phyloP scores from a whole-genome alignment of 768 basidiomycete species.

The Pulveroboletus frians region DNA sequence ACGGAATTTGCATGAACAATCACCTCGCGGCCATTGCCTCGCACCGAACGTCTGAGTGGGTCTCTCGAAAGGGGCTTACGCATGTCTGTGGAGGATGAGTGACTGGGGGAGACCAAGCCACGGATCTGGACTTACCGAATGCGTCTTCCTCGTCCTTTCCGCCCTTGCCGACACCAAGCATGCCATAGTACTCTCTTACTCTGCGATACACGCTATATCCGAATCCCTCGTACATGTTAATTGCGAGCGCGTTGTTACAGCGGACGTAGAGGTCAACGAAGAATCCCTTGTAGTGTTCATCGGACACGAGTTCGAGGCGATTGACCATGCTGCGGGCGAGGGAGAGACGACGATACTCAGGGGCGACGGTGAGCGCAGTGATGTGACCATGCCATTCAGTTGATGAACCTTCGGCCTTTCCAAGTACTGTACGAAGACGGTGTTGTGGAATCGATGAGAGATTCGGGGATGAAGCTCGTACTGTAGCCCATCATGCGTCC shows the following conservation, averaged over 20 bases:
- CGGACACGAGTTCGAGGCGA: slow-evolving; percentile 80
- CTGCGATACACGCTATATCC: slow-evolving; percentile 91
- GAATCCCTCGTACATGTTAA: slow-evolving; percentile 86
- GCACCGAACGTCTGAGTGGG: slow-evolving; percentile 54
- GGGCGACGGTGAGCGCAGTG: slow-evolving; percentile 91
- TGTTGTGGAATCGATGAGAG: slow-evolving; percentile 6
- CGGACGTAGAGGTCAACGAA: slow-evolving; percentile 97
- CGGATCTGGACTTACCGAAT: slow-evolving; percentile 59
- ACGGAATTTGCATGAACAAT: slow-evolving; percentile 46
- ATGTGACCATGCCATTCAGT: slow-evolving; percentile 91
- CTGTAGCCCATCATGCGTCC: slow-evolving; percentile 93
- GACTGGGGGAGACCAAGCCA: neutral
- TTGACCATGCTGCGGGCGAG: slow-evolving; percentile 85
- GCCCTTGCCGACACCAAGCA: slow-evolving; percentile 68
- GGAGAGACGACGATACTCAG: slow-evolving; percentile 83
- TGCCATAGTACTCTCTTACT: slow-evolving; percentile 87
- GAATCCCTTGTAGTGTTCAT: slow-evolving; percentile 73
- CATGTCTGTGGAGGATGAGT: slow-evolving; percentile 43
- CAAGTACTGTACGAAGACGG: slow-evolving; percentile 58
- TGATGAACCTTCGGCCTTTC: slow-evolving; percentile 80
- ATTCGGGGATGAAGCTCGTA: slow-evolving; percentile 34
- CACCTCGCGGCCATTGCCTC: slow-evolving; percentile 68
- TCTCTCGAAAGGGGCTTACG: slow-evolving; percentile 70
- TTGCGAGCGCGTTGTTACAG: slow-evolving; percentile 78
- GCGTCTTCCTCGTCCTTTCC: slow-evolving; percentile 84